phyloP scores from a whole-genome alignment of 108 stramenopile genomes.

The Epipyxis sp. region DNA sequence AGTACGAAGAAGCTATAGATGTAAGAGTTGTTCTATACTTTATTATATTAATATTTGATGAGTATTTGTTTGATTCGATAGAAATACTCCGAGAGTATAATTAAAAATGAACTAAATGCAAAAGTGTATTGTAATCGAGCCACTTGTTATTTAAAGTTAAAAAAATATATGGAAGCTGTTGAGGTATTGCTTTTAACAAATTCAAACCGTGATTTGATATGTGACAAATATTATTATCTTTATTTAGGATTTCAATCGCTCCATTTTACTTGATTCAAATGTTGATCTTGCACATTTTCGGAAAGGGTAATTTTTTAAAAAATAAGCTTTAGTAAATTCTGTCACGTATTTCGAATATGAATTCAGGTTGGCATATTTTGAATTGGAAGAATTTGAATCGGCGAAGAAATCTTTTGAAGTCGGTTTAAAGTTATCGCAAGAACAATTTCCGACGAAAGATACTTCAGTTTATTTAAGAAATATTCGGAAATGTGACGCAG shows the following conservation, averaged over 20 bases:
- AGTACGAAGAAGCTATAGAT: constrained; percentile 7
- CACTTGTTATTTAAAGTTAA: background rate
- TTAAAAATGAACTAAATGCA: background rate
- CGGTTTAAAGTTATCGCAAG: background rate
- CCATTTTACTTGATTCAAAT: constrained; percentile 6
- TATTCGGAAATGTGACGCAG: constrained; percentile 25
- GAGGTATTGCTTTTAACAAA: background rate
- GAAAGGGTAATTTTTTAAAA: background rate
- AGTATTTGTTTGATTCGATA: background rate
- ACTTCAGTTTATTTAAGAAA: background rate
- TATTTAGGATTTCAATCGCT: constrained; percentile 1
- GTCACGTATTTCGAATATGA: background rate
- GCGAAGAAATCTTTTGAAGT: constrained; percentile 11
- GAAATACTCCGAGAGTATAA: background rate
- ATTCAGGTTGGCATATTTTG: background rate
- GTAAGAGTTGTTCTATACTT: background rate
- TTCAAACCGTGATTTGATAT: background rate
- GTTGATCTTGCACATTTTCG: constrained; percentile 2
- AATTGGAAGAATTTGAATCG: constrained; percentile 16
- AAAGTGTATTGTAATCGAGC: background rate
- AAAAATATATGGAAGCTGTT: background rate
- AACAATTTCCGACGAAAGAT: background rate
- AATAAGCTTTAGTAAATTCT: background rate
- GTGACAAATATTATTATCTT: background rate
- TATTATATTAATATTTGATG: background rate